Conservation (phyloP, 164 flowering plant genomes). For the Euptelea pleiosperma region DNA sequence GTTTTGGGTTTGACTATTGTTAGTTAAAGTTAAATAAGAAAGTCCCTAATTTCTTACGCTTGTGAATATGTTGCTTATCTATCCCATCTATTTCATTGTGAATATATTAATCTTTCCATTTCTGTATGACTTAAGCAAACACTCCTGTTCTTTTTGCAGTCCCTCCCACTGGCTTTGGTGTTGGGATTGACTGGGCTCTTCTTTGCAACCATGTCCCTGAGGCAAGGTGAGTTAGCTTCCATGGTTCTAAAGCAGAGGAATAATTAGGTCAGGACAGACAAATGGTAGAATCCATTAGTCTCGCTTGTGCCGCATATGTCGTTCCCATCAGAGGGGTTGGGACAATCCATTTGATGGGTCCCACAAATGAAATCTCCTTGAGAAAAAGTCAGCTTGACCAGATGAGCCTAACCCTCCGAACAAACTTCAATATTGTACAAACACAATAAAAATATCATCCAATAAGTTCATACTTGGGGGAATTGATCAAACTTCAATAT, state of each 20-base stretch:
- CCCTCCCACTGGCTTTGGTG: slow-evolving; percentile 56
- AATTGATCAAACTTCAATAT: no score
- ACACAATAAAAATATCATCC: no score
- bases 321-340: neutral
- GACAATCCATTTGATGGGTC: neutral
- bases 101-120: no score
- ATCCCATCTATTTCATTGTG: no score
- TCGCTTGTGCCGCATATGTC: neutral
- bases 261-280: neutral
- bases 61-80: no score
- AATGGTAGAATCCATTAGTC: neutral
- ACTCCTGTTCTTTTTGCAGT: slow-evolving; percentile 43
- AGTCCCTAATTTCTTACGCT: no score
- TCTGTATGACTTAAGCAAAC: neutral
- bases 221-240: slow-evolving; percentile 58
- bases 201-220: slow-evolving; percentile 60
- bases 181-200: slow-evolving; percentile 58
- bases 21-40: no score
- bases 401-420: neutral
- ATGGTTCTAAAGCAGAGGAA: neutral
- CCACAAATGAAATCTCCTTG: neutral
- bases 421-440: no score
- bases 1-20: no score
- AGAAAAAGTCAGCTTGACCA: no score
- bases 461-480: no score